Evolutionary conservation across 2,329 filamentous ascomycete genomes (phyloP), one percentile per base, ranked within the genome.

Genomic region (Colletotrichum sp.): DNA sequence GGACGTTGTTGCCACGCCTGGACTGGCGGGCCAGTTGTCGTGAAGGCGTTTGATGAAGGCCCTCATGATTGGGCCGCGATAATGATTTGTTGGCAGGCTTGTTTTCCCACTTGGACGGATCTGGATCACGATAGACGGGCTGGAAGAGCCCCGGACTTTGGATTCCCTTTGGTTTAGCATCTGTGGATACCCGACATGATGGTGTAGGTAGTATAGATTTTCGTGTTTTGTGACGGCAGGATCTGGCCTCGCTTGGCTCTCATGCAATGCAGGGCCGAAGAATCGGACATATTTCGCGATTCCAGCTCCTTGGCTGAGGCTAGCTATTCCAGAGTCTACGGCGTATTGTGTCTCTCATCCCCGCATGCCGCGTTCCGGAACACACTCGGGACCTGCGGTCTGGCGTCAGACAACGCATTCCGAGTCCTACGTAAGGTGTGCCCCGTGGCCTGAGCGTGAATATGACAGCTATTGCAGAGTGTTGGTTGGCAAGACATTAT

Each of bases 281-380:
- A 65, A 76, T 69, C 57, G 59, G 74, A 76, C 64, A 76, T 60
- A 69, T 65, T 76, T 76, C 74, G 74, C 74, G 36, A 52, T 76
- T 68, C 49, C 60, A 60, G 21, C 34, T 39, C 21, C 13, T 39
- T 55, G 36, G 32, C 30, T 39, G 15, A 57, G 55, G 39, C 52
- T 39, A 13, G 18, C 49, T 13, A 30, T 1, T 13, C 1, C n/a
- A 52, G 44, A 52, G 44, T 52, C 44, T 21, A 52, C 44, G 44
- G 10, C 44, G 44, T 52, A 3, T 34, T 21, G 66, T 34, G 60
- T 16, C 9, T 55, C 18, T 13, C 68, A 62, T 30, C 60, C 68
- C 60, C 24, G 44, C 72, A 49, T 60, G 24, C 65, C 55, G 49
- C 10, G 21, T n/a, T n/a, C 34, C 62, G 28, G 68, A 34, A 52